Base-by-base conservation (phyloP, 192 early-diverging fungal species). In the Entomortierella beljakovae region DNA sequence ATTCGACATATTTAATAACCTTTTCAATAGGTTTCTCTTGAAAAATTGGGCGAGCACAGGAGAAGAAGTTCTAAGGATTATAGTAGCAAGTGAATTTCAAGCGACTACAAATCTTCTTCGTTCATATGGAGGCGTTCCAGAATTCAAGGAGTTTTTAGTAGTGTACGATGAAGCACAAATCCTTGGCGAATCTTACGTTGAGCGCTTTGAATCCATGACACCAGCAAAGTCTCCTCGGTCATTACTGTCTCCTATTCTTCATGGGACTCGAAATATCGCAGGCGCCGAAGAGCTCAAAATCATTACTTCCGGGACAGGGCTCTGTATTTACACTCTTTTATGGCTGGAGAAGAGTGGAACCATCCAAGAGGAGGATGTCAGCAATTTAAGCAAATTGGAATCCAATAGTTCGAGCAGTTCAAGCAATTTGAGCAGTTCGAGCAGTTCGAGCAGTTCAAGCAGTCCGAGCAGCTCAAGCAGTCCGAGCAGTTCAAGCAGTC, bases 161-260 rank as follows among this genome's bases (percentile, higher is more conserved):
- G 61, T 51, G 4, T 18, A 33, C 16, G 48, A 72, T 58, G 70
- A 64, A 35, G 70, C 61, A 0, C 70, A 64, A 55, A 51, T 64
- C 55, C 70, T 64, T n/a, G 70, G 70, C 43, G 70, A 72, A 22
- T 22, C 7, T 7, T 20, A 51, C 34, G 0, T 23, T 11, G 23
- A 26, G 9, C 29, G 31, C 0, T 63, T 34, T 13, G 32, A 34
- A 16, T 51, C 48, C 5, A 51, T 51, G 48, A 33, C 48, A 11
- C 20, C 29, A 51, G 23, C 5, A 2, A 13, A 64, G 6, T 13
- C 37, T 22, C 8, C 8, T n/a, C 62, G 51, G 23, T 1, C 61
- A 6, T 51, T 72, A 13, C 61, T 72, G 6, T 72, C 54, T 13
- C 61, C 61, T 40, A 64, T 72, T 13, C 37, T 38, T 8, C 13